Evolutionary conservation across 2,329 filamentous ascomycete species (phyloP).

Genomic region (Tolypocladium nubicola): DNA sequence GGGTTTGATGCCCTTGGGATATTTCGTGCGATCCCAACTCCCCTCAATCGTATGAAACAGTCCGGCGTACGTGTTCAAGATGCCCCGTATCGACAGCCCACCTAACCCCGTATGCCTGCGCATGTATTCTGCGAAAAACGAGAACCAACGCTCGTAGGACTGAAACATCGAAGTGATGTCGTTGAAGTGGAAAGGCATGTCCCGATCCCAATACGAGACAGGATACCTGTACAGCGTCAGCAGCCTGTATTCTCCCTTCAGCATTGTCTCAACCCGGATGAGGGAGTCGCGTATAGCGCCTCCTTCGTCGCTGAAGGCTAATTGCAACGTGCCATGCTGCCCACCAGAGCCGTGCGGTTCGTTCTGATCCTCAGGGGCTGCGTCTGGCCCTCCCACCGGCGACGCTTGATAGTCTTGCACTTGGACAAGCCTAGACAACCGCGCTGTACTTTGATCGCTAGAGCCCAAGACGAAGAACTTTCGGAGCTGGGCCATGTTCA

Average conservation of each 20-base stretch:
- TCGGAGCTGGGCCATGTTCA: constrained; percentile 38
- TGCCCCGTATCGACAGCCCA: neutral
- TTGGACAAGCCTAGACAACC: constrained; percentile 13
- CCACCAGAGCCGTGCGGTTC: neutral
- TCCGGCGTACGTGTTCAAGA: constrained; percentile 18
- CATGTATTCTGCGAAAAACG: constrained; percentile 5
- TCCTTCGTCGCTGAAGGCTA: constrained; percentile 1
- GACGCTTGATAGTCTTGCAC: constrained; percentile 19
- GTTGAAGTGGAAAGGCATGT: constrained; percentile 13
- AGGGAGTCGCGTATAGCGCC: neutral
- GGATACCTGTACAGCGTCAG: constrained; percentile 25
- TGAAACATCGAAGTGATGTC: constrained; percentile 9
- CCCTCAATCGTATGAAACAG: constrained; percentile 36
- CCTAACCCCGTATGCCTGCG: neutral
- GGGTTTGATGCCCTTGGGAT: constrained; percentile 8
- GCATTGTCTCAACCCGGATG: neutral
- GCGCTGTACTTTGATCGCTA: constrained; percentile 6
- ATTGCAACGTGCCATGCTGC: neutral
- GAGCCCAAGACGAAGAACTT: constrained; percentile 48
- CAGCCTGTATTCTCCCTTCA: constrained; percentile 6
- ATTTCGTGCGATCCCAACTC: constrained; percentile 1
- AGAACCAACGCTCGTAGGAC: constrained; percentile 14
- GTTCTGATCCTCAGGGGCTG: constrained; percentile 10
- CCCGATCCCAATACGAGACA: constrained; percentile 26
- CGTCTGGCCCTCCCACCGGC: constrained; percentile 24